These are phyloP conservation scores for Collybia mongolica DNA, from an alignment of 768 basidiomycete genomes.

Conservation along the genomic window DNA sequence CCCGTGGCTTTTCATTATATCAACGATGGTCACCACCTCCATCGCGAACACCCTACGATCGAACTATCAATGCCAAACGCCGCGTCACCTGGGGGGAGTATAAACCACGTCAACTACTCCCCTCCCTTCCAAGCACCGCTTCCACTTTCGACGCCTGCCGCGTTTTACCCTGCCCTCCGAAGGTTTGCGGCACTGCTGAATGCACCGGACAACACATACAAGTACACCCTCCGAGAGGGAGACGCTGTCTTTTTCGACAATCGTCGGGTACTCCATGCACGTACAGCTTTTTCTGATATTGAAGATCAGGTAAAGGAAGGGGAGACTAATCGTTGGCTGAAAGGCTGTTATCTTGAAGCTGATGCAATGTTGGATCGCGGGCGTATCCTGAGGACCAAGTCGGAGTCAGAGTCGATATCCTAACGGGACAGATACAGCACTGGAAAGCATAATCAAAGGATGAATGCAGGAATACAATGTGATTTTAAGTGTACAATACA, in stretches of 20 bases:
- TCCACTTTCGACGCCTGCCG: conserved; percentile 45
- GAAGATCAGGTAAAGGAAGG: conserved; percentile 36
- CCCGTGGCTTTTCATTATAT: conserved; percentile 89
- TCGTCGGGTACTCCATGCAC: conserved; percentile 81
- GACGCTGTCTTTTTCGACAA: conserved; percentile 94
- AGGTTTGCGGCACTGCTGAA: conserved; percentile 62
- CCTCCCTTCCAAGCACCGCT: conserved; percentile 94
- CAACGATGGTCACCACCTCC: conserved; percentile 85
- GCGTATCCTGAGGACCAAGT: conserved; percentile 44
- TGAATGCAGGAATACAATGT: neutral
- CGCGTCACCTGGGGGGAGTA: conserved; percentile 20
- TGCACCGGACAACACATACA: conserved; percentile 46
- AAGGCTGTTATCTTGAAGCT: conserved; percentile 80
- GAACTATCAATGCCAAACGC: conserved; percentile 40
- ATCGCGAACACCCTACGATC: conserved; percentile 72
- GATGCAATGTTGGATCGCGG: conserved; percentile 62
- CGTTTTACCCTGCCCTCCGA: conserved; percentile 62
- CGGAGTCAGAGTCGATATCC: conserved; percentile 11
- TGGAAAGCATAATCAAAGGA: no score
- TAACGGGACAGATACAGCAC: neutral
- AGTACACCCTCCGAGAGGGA: conserved; percentile 74
- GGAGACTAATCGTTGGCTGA: conserved; percentile 78
- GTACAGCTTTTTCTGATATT: conserved; percentile 67
- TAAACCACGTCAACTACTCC: conserved; percentile 83
- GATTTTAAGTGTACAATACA: neutral